A percentile compares a stretch with the other conserved stretches of the same genome.
phyloP scores from a whole-genome alignment of 2,329 filamentous ascomycete genomes.

The Trichophyton schoenleinii region DNA sequence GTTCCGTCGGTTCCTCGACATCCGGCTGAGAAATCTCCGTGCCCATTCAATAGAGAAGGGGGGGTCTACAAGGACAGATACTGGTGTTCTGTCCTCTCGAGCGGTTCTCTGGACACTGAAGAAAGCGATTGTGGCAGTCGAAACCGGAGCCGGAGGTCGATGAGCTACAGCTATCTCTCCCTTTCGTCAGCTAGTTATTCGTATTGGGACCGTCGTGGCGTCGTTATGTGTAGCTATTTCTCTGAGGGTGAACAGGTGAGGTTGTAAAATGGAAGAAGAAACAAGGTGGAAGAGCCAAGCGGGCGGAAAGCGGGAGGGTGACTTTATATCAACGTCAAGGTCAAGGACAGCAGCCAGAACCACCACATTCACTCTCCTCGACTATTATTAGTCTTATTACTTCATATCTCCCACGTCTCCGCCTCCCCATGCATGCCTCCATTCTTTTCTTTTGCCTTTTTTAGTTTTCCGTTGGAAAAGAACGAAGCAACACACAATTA shows the following conservation, averaged over 20 bases:
- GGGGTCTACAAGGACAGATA: constrained; percentile 3
- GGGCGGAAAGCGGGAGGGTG: constrained; percentile 1
- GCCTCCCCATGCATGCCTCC: not conserved
- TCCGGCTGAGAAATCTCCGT: constrained; percentile 26
- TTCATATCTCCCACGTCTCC: not conserved
- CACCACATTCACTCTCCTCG: not conserved
- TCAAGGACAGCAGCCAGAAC: not conserved
- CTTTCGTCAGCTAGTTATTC: not conserved
- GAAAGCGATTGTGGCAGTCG: not conserved
- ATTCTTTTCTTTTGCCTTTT: not conserved
- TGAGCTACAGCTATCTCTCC: not conserved
- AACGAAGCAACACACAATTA: not conserved
- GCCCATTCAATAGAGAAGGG: constrained; percentile 27
- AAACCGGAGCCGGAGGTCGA: not conserved
- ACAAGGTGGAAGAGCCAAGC: not conserved
- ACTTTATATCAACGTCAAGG: constrained; percentile 2
- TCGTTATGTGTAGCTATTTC: not conserved
- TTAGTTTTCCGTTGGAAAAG: not conserved
- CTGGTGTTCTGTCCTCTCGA: not conserved
- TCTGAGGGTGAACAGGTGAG: not conserved
- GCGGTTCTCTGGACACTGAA: not conserved
- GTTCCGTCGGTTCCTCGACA: constrained; percentile 33
- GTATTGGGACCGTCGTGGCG: not conserved
- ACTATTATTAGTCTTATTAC: not conserved
- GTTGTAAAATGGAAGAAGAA: not conserved